Evolutionary conservation across 73 alveolate genomes (phyloP).

Genomic region (Symbiodinium pilosum): DNA sequence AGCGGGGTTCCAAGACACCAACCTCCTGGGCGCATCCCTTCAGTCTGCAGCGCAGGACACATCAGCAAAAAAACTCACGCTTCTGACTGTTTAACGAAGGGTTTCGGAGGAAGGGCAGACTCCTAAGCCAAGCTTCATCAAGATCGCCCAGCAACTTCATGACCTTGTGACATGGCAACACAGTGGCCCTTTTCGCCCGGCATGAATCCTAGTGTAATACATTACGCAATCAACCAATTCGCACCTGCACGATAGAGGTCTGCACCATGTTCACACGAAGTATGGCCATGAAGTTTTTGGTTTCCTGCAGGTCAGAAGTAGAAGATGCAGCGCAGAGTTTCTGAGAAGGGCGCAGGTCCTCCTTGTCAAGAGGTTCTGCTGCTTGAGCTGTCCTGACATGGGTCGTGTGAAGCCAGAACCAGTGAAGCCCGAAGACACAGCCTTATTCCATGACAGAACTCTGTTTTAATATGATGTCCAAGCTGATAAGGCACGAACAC

Average conservation of each 20-base stretch:
- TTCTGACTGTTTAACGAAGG: no score
- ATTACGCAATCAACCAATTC: not conserved
- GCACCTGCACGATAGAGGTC: constrained; percentile 43
- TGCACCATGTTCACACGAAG: constrained; percentile 61
- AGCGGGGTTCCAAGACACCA: not conserved
- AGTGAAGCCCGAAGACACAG: no score
- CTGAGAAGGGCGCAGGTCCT: no score
- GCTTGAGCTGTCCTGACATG: constrained; percentile 9
- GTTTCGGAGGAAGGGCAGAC: no score
- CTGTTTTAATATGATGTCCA: no score
- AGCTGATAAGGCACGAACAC: no score
- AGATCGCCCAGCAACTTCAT: constrained; percentile 31
- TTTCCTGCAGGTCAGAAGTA: not conserved
- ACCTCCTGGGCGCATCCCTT: not conserved
- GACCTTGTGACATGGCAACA: constrained; percentile 20
- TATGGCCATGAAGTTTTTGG: not conserved
- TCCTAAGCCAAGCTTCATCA: constrained; percentile 8
- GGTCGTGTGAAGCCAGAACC: not conserved
- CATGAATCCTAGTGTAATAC: not conserved
- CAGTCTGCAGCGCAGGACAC: no score
- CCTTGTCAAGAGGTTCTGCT: constrained; percentile 42
- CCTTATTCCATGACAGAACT: no score
- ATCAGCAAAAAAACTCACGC: no score
- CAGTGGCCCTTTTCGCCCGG: not conserved
- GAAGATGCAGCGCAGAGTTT: no score